Evolutionary conservation across 805 yeast genomes (phyloP), one percentile per base, ranked within the genome.

Genomic region (Hanseniaspora meyeri): DNA sequence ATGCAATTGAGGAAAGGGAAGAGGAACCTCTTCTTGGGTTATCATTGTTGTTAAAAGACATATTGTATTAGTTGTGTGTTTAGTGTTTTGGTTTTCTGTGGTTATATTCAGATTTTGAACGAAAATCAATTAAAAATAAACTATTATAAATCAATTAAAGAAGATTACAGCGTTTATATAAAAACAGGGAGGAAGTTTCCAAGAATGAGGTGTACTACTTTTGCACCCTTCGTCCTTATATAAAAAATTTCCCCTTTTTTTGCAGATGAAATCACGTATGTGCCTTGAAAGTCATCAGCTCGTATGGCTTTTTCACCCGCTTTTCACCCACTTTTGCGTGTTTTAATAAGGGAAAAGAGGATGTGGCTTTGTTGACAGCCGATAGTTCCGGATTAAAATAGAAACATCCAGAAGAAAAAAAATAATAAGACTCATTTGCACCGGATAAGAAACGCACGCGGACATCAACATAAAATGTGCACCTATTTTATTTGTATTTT

Each of bases 21-120:
- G 57, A 46, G 11, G 57, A 53, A n/a, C 48, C 29, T 53, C 57
- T 53, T 53, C 57, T 53, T 16, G 14, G 5, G 14, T 31, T n/a
- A 11, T 36, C 36, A 12, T 17, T 39, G 17, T 46, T 46, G 27
- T 39, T 53, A n/a, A 17, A 20, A n/a, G 46, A 46, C 57, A 53
- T 53, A 40, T 14, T 29, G 31, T 39, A 17, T 12, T 29, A 31
- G 31, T 53, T 19, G 29, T 46, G 39, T 29, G 38, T 29, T 34
- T 6, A 3, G 32, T 43, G 14, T 31, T 16, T 38, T 10, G 1
- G 27, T 47, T 37, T 31, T 32, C 19, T 42, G 19, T 31, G 27
- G 31, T 49, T 17, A 20, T 19, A 19, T 8, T 45, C 14, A 2
- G 16, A 17, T 37, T 43, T 49, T 9, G 10, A 14, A 19, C 17